These are phyloP conservation scores for Phytophthora fragariaefolia DNA, from an alignment of 352 stramenopile species.

Conservation along the genomic window DNA sequence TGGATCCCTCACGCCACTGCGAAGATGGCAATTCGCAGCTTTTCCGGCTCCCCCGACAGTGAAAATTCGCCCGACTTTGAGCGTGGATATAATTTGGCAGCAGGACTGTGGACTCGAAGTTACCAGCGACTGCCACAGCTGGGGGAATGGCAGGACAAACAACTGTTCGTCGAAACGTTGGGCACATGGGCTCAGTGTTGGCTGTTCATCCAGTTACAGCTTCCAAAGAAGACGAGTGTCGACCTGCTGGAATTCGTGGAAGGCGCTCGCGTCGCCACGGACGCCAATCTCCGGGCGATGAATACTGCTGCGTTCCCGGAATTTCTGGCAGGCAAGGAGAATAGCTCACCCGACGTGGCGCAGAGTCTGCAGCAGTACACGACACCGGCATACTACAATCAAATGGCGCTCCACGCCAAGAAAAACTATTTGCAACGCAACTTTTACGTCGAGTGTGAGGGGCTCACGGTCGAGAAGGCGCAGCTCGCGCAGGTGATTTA, in stretches of 20 bases:
- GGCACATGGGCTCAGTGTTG: conserved; percentile 11
- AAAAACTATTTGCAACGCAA: conserved; percentile 47
- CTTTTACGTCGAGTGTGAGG: conserved; percentile 48
- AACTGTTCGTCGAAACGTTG: conserved; percentile 31
- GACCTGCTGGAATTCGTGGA: conserved; percentile 56
- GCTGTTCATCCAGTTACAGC: conserved; percentile 46
- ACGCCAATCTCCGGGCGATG: conserved; percentile 44
- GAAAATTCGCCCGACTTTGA: conserved; percentile 23
- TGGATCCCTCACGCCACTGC: background rate
- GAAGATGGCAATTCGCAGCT: background rate
- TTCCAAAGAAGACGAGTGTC: conserved; percentile 43
- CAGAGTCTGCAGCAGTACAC: conserved; percentile 29
- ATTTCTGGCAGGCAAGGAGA: conserved; percentile 43
- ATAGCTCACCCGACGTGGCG: conserved; percentile 22
- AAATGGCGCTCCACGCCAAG: conserved; percentile 52
- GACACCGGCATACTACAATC: conserved; percentile 42
- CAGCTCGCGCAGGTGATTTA: conserved; percentile 44
- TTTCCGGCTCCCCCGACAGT: conserved; percentile 13
- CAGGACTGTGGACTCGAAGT: conserved; percentile 31
- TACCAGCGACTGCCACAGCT: conserved; percentile 33
- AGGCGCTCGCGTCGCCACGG: conserved; percentile 40
- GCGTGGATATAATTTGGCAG: conserved; percentile 16
- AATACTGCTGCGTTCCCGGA: conserved; percentile 46
- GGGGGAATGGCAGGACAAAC: conserved; percentile 38
- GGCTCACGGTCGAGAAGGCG: conserved; percentile 42